A percentile compares a stretch with the other conserved stretches of the same genome.
These are phyloP conservation scores for Warburgia ugandensis DNA, from an alignment of 164 flowering plant genomes.

Conservation along the genomic window DNA sequence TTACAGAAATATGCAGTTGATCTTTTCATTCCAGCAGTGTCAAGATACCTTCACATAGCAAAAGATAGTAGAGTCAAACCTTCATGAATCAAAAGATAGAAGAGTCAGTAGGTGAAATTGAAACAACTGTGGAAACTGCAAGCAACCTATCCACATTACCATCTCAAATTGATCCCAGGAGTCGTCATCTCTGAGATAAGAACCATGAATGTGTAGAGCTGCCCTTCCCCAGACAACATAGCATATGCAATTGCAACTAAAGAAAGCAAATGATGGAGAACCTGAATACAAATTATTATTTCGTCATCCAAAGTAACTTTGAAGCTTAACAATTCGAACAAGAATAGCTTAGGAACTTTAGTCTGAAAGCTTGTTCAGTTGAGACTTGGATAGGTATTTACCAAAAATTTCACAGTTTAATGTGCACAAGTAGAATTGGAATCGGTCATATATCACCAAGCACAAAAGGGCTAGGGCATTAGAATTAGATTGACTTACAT, in stretches of 20 bases:
- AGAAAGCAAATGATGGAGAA: constrained; percentile 81
- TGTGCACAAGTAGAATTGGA: no score
- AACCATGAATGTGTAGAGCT: constrained; percentile 85
- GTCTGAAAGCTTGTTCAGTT: background rate
- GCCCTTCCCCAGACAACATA: constrained; percentile 80
- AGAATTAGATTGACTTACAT: constrained; percentile 53
- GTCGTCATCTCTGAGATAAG: constrained; percentile 94
- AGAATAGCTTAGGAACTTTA: background rate
- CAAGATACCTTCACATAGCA: constrained; percentile 66
- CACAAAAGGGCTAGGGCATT: background rate
- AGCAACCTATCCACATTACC: constrained; percentile 37
- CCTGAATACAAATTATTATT: constrained; percentile 36
- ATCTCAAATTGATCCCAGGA: constrained; percentile 87
- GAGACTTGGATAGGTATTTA: no score
- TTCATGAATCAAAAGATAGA: background rate
- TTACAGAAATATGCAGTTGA: constrained; percentile 74
- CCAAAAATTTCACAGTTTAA: no score
- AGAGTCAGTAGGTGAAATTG: background rate
- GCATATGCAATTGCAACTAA: constrained; percentile 74
- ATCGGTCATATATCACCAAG: background rate
- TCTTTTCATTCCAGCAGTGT: constrained; percentile 83
- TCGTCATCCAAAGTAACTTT: background rate
- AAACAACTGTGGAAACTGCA: background rate
- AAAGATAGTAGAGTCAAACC: no score
- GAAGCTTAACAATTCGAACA: background rate